Conservation (phyloP, 2,329 filamentous ascomycete genomes). For the Talaromyces sp. region DNA sequence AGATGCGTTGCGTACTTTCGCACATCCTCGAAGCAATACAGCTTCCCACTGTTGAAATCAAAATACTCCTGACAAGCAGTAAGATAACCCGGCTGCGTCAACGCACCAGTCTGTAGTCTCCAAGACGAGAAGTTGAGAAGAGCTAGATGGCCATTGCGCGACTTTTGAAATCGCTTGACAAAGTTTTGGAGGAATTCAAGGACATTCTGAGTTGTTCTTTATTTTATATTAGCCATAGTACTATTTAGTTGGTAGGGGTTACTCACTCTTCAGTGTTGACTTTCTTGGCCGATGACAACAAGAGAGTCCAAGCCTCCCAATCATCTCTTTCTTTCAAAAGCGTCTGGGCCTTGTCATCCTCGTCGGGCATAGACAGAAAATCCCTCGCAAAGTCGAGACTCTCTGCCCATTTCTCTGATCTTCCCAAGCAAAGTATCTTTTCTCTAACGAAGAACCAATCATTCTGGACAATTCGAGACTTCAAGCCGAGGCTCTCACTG, state of each 20-base stretch:
- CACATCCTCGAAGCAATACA: conserved; percentile 44
- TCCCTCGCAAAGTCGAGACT: conserved; percentile 31
- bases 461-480: conserved; percentile 39
- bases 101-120: conserved; percentile 21
- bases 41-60: conserved; percentile 36
- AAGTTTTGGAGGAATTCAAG: conserved; percentile 32
- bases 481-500: conserved; percentile 37
- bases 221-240: not conserved
- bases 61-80: conserved; percentile 37
- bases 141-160: conserved; percentile 40
- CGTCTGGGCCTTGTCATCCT: conserved; percentile 22
- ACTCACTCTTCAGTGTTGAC: conserved; percentile 31
- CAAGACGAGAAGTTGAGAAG: conserved; percentile 26
- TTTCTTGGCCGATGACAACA: conserved; percentile 31
- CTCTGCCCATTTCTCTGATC: conserved; percentile 35
- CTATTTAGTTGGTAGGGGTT: not conserved
- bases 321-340: conserved; percentile 37
- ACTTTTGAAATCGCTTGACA: conserved; percentile 30
- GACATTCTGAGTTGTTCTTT: conserved; percentile 27
- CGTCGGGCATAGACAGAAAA: conserved; percentile 32
- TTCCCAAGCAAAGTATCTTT: conserved; percentile 35
- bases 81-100: conserved; percentile 29
- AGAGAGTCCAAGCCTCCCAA: conserved; percentile 43
- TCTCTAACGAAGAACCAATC: conserved; percentile 39
- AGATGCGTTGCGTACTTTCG: conserved; percentile 29